These are phyloP conservation scores for Colletotrichum falcatum DNA, from an alignment of 2,329 filamentous ascomycete species.

Conservation along the genomic window DNA sequence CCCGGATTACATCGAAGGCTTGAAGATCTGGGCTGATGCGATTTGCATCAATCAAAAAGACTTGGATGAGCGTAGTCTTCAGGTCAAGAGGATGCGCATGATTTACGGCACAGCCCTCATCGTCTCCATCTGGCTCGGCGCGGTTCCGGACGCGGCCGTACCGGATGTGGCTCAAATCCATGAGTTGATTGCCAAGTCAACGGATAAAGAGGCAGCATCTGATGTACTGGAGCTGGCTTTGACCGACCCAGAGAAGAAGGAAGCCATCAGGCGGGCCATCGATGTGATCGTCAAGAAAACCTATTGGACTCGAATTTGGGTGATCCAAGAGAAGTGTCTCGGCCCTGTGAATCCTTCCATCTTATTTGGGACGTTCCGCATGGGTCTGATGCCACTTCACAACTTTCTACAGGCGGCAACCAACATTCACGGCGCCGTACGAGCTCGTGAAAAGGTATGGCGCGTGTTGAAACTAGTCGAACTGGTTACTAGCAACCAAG, in stretches of 20 bases:
- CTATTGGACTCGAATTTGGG: conserved; percentile 32
- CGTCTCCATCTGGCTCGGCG: conserved; percentile 39
- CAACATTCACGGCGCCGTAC: conserved; percentile 17
- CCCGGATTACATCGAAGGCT: conserved; percentile 22
- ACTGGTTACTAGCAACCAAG: conserved; percentile 17
- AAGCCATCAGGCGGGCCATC: conserved; percentile 5
- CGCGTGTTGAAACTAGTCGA: conserved; percentile 28
- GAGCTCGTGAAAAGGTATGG: conserved; percentile 31
- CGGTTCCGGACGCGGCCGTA: conserved; percentile 19
- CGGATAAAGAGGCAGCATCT: conserved; percentile 2
- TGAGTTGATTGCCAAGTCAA: conserved; percentile 14
- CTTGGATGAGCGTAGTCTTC: conserved; percentile 36
- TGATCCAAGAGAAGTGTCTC: conserved; percentile 33
- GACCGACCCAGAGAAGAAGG: conserved; percentile 8
- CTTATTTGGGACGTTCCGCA: conserved; percentile 30
- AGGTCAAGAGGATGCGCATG: conserved; percentile 41
- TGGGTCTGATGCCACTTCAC: conserved; percentile 20
- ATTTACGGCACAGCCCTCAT: conserved; percentile 39
- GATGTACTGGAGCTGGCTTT: conserved; percentile 5
- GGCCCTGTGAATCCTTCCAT: conserved; percentile 30
- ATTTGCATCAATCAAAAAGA: conserved; percentile 44
- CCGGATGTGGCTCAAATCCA: conserved; percentile 32
- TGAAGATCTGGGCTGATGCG: conserved; percentile 42
- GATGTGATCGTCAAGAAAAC: conserved; percentile 16
- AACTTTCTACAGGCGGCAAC: conserved; percentile 22